Evolutionary conservation across 805 yeast genomes (phyloP).

Genomic region (Candida vaughaniae): DNA sequence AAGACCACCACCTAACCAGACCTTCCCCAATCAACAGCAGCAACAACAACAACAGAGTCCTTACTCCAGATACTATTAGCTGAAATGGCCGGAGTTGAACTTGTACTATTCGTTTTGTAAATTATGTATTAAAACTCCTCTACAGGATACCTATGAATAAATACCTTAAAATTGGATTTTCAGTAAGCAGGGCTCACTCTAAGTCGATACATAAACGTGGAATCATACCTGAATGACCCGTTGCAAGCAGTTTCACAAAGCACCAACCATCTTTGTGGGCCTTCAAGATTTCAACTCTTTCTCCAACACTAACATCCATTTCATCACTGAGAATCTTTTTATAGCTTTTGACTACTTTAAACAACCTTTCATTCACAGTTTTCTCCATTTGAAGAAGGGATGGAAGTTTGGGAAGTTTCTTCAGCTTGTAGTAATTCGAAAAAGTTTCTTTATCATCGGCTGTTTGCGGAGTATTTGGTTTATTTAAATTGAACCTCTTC

Average conservation of each 20-base stretch:
- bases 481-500: conserved; percentile 30
- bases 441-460: conserved; percentile 1
- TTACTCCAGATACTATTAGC: conserved; percentile 5
- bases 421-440: conserved; percentile 1
- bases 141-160: too few species aligned
- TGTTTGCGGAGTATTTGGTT: conserved; percentile 14
- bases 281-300: conserved; percentile 23
- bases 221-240: conserved; percentile 27
- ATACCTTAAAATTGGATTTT: neutral
- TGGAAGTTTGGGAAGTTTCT: conserved; percentile 19
- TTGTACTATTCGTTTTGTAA: conserved; percentile 4
- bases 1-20: conserved; percentile 11
- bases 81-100: too few species aligned
- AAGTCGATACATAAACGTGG: conserved; percentile 30
- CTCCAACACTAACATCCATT: conserved; percentile 29
- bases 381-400: conserved; percentile 14
- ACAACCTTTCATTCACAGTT: conserved; percentile 12
- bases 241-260: conserved; percentile 17
- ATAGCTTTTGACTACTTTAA: conserved; percentile 26
- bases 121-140: conserved; percentile 9
- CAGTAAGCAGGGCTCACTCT: too few species aligned
- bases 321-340: conserved; percentile 33
- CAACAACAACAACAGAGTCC: conserved; percentile 12
- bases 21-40: conserved; percentile 12
- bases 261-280: conserved; percentile 42